These are phyloP conservation scores for Smittium culicis DNA, from an alignment of 371 early-diverging fungal species.

Conservation along the genomic window DNA sequence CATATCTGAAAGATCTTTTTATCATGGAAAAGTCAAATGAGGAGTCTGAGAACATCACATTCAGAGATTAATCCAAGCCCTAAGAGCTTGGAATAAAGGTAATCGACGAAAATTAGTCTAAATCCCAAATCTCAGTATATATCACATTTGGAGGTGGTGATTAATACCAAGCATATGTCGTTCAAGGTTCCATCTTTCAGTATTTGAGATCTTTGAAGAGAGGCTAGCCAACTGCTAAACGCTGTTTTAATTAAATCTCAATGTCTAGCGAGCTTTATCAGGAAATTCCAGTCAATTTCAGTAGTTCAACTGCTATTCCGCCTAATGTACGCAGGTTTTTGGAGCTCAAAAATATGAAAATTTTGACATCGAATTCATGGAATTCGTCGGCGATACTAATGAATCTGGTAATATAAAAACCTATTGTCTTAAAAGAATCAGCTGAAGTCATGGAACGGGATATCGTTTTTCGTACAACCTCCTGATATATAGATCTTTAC, in stretches of 20 bases:
- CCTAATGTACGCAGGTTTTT: neutral
- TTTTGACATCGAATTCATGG: neutral
- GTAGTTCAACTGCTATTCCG: neutral
- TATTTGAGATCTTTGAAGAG: neutral
- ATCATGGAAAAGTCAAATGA: slow-evolving; percentile 13
- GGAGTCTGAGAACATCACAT: slow-evolving; percentile 12
- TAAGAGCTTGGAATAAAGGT: slow-evolving; percentile 23
- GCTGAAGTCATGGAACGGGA: neutral
- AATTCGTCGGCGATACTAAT: neutral
- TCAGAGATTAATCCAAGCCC: slow-evolving; percentile 19
- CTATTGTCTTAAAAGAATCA: neutral
- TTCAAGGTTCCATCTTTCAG: neutral
- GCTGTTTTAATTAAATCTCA: neutral
- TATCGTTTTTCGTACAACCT: neutral
- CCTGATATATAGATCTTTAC: neutral
- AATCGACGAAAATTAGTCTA: slow-evolving; percentile 12
- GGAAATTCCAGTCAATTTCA: slow-evolving; percentile 6
- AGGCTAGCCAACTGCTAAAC: neutral
- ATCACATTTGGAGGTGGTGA: slow-evolving; percentile 30
- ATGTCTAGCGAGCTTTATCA: slow-evolving; percentile 13
- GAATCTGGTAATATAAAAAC: neutral
- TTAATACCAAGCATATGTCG: slow-evolving; percentile 17
- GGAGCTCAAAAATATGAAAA: neutral
- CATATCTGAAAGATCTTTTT: slow-evolving; percentile 31
- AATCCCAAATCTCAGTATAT: too few relatives aligned